Base-by-base conservation (phyloP, 1,284 basidiomycete genomes). In the Cryptococcus sp. region DNA sequence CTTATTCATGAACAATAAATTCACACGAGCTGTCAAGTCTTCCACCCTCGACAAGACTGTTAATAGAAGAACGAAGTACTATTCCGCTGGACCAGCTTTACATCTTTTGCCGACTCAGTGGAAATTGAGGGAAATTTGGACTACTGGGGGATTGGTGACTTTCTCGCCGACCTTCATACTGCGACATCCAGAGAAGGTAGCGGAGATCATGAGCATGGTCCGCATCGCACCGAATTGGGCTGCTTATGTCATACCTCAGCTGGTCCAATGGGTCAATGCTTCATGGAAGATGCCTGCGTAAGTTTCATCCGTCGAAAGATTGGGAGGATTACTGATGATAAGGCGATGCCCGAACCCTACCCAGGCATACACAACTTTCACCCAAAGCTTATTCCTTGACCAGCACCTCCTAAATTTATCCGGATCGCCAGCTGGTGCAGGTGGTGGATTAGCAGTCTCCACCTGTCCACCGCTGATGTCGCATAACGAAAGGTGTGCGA, bases 151-250 rank as follows among this genome's bases (percentile, higher is more conserved):
- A 7, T 50, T 72, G 3, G 64, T 70, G 7, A 67, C 66, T 0
- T 68, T 72, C 48, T 67, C 67, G 1, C 68, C 68, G 2, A 60
- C 57, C 0, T 57, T 69, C 23, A 58, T 72, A 11, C 52, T 72
- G 1, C 44, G 50, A 4, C 41, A 53, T 0, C 67, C 66, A 0
- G 56, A 56, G 1, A 53, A 57, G 42, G 60, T 70, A 23, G 48
- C 39, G 4, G 55, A 59, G 1, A 59, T 67, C 4, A 61, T 70
- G 61, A 48, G 52, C 10, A 42, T 57, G 7, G 55, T 70, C 22
- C 50, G 60, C 34, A 36, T 49, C 0, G 53, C 46, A 1, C 48
- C 52, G 1, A 43, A 46, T 37, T 72, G 70, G 67, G 67, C 53
- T 0, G 63, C 67, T 1, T 72, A 72, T 55, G 31, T 70, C 21